phyloP scores from a whole-genome alignment of 2,329 filamentous ascomycete species.

The Xylariaceae sp. region DNA sequence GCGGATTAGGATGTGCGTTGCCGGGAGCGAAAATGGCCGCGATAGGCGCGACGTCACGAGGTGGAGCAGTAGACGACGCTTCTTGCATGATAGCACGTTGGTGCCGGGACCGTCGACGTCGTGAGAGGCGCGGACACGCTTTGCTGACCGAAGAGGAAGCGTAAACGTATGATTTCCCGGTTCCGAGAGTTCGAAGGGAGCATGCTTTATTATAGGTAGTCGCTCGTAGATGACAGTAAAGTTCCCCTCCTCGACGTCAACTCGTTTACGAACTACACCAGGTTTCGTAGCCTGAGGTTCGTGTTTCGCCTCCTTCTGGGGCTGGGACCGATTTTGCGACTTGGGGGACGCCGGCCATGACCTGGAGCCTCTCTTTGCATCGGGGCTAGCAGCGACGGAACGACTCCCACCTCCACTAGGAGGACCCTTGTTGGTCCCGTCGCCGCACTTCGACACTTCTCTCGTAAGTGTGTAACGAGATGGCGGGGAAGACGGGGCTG shows the following conservation, averaged over 20 bases:
- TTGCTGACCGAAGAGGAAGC: conserved; percentile 37
- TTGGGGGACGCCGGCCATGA: background rate
- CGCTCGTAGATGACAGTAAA: no score
- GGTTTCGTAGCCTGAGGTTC: no score
- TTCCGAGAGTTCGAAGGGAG: background rate
- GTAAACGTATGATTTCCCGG: background rate
- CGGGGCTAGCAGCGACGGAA: background rate
- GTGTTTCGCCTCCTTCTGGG: background rate
- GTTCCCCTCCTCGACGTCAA: no score
- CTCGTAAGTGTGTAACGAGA: conserved; percentile 19
- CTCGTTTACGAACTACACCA: no score
- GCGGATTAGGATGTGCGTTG: conserved; percentile 72
- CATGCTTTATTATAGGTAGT: background rate
- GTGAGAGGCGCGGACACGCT: conserved; percentile 58
- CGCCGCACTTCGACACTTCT: conserved; percentile 10
- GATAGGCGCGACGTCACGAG: conserved; percentile 75
- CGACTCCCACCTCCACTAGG: background rate
- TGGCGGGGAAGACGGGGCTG: conserved; percentile 22
- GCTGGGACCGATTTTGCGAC: background rate
- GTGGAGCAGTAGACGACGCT: conserved; percentile 67
- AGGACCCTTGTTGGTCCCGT: background rate
- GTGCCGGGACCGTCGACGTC: conserved; percentile 67
- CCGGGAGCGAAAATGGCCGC: conserved; percentile 71
- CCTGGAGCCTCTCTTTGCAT: background rate
- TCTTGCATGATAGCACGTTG: conserved; percentile 63